Base-by-base conservation (phyloP, 2,329 filamentous ascomycete species). In the Fusarium pininemorale region DNA sequence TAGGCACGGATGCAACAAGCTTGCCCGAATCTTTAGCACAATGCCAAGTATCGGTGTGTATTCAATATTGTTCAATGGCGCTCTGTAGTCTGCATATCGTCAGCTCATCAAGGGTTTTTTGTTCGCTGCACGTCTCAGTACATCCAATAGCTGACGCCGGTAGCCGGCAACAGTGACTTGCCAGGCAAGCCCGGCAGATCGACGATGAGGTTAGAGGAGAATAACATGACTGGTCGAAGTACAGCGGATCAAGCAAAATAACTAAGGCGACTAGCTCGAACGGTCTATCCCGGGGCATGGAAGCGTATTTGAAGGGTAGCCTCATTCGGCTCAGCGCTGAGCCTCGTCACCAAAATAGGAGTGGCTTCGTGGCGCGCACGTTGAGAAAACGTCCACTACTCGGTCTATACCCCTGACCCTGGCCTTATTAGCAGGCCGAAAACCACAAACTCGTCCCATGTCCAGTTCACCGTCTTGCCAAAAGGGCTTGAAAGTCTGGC, bases 371-470 rank as follows among this genome's bases (percentile, higher is more conserved):
- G 57, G 72, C 51, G 44, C 72, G 44, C 51, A 59, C 53, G 59
- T 70, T 74, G 53, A 41, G 26, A 65, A 51, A 60, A 66, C 67
- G 71, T 63, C 53, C 54, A 62, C 41, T 35, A 53, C 56, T 74
- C 58, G 67, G 71, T 35, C 71, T 37, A 61, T 54, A 72, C 45
- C 71, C 70, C 37, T 75, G 68, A 57, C 55, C 67, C 67, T 66
- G 53, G 66, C 39, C 45, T 56, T 37, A 51, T 53, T 69, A 69
- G 65, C 59, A 65, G 57, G 35, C 37, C 26, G 32, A 48, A 47
- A 54, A 75, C 60, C 64, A 53, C 62, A 56, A 66, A 75, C 63
- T 75, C 74, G 57, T 71, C 74, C 69, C 72, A 73, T 72, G 51
- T 73, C 64, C 32, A 53, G 74, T 63, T 70, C 56, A 60, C 42